A percentile compares a stretch with the other conserved stretches of the same genome.
Evolutionary conservation across 78 protist genomes (phyloP).

Genomic region (Bigelowiella natans): DNA sequence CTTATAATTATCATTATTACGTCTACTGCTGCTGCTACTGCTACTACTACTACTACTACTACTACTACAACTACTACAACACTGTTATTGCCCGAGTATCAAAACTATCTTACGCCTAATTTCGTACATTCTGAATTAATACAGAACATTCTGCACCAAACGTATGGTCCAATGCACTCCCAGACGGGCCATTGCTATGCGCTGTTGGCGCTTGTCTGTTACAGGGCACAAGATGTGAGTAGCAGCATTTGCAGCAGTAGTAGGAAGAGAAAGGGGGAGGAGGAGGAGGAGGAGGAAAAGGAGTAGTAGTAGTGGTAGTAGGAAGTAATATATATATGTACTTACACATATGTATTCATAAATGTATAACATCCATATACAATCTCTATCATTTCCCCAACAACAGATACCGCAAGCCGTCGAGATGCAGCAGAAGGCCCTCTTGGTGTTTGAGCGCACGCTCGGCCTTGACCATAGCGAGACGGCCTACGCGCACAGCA

Average conservation of each 20-base stretch:
- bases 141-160: neutral
- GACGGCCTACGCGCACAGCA: neutral
- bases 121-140: too few relatives aligned
- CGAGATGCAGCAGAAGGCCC: neutral
- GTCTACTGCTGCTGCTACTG: too few relatives aligned
- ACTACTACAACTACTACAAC: too few relatives aligned
- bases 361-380: neutral
- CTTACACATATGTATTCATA: neutral
- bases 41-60: too few relatives aligned
- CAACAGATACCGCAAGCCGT: too few relatives aligned
- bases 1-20: too few relatives aligned
- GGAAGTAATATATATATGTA: neutral
- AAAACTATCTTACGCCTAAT: too few relatives aligned
- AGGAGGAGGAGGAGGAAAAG: too few relatives aligned
- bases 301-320: too few relatives aligned
- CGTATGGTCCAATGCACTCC: neutral
- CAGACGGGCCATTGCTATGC: neutral
- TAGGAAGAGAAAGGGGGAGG: too few relatives aligned
- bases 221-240: neutral
- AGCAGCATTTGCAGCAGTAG: too few relatives aligned
- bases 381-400: neutral
- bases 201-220: neutral
- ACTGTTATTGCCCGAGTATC: too few relatives aligned
- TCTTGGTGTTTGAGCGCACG: neutral
- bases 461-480: neutral